Evolutionary conservation across 441 rosid species (phyloP).

Genomic region (Brassica balearica): DNA sequence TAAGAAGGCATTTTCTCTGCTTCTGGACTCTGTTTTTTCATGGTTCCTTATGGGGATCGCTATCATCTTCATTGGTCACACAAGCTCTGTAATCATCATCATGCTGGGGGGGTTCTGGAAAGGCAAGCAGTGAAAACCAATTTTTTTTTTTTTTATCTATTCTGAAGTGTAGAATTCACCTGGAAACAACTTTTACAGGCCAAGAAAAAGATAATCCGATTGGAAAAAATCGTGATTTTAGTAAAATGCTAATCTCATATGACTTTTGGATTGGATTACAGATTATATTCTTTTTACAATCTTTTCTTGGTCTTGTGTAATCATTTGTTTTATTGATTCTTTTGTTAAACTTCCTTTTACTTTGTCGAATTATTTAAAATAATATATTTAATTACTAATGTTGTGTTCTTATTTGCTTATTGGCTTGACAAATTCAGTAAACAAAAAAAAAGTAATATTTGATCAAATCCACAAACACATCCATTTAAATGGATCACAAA

Average conservation of each 20-base stretch:
- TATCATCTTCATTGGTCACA: slow-evolving; percentile 18
- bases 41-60: slow-evolving; percentile 51
- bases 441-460: neutral
- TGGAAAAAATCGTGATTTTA: slow-evolving; percentile 46
- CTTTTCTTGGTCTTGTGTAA: slow-evolving; percentile 36
- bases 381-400: slow-evolving; percentile 11
- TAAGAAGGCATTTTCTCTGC: slow-evolving; percentile 7
- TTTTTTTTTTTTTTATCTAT: neutral
- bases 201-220: slow-evolving; percentile 41
- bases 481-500: neutral
- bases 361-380: slow-evolving; percentile 31
- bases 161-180: slow-evolving; percentile 36
- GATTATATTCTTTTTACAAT: slow-evolving; percentile 34
- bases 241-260: slow-evolving; percentile 38
- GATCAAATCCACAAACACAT: neutral
- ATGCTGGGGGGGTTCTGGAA: slow-evolving; percentile 16
- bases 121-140: slow-evolving; percentile 23
- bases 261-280: slow-evolving; percentile 42
- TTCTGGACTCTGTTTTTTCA: slow-evolving; percentile 47
- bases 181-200: slow-evolving; percentile 32
- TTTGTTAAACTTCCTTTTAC: slow-evolving; percentile 25
- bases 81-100: slow-evolving; percentile 31
- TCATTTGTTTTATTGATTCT: slow-evolving; percentile 47
- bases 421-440: neutral
- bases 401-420: neutral